A percentile compares a stretch with the other conserved stretches of the same genome.
These are phyloP conservation scores for Nymphaea thermarum DNA, from an alignment of 164 flowering plant genomes.

Conservation along the genomic window DNA sequence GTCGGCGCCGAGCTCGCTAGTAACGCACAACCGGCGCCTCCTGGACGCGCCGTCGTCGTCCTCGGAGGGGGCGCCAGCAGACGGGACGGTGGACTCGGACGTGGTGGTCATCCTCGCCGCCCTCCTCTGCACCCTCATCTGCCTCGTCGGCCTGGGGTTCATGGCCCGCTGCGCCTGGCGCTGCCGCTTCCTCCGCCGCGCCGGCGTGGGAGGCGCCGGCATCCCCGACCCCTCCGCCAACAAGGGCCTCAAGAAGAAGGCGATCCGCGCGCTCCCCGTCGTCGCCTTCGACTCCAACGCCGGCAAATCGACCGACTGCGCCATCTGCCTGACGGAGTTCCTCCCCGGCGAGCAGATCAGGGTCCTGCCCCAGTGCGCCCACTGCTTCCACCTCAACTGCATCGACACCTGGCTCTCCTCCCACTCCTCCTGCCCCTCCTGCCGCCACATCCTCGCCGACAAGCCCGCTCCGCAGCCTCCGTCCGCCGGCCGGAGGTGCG, in stretches of 20 bases:
- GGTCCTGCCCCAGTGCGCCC: constrained; percentile 77
- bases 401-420: constrained; percentile 78
- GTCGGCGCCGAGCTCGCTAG: constrained; percentile 1
- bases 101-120: constrained; percentile 81
- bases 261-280: constrained; percentile 53
- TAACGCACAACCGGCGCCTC: constrained; percentile 13
- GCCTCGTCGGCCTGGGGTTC: constrained; percentile 81
- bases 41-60: constrained; percentile 21
- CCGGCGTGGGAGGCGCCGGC: background rate
- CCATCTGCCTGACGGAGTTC: constrained; percentile 79
- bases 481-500: background rate
- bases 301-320: constrained; percentile 51
- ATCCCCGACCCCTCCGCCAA: constrained; percentile 21
- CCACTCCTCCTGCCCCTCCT: constrained; percentile 80
- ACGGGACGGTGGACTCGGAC: constrained; percentile 46
- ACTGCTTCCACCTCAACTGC: constrained; percentile 72
- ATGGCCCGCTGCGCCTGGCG: constrained; percentile 86
- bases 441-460: constrained; percentile 48
- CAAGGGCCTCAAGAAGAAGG: constrained; percentile 80
- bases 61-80: constrained; percentile 9
- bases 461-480: background rate
- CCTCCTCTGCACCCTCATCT: constrained; percentile 78
- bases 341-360: constrained; percentile 64
- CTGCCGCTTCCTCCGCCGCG: constrained; percentile 28
- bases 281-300: constrained; percentile 11